These are phyloP conservation scores for Pseudomonodictys pantanalensis DNA, from an alignment of 495 filamentous ascomycete genomes.

Conservation along the genomic window DNA sequence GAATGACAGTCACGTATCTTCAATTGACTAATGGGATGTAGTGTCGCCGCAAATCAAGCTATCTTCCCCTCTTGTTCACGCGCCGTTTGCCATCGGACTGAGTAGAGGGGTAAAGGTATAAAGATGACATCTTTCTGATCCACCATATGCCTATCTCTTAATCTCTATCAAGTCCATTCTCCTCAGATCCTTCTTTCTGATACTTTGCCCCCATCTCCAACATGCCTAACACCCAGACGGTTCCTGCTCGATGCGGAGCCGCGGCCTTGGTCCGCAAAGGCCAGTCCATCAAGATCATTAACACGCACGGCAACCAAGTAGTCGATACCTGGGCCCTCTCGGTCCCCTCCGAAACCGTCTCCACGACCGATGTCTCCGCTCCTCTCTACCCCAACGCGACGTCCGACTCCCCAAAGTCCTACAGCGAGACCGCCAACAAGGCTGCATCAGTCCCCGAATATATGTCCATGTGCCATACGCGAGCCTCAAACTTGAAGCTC, in stretches of 20 bases:
- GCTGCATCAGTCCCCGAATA: conserved; percentile 31
- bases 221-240: conserved; percentile 30
- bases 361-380: conserved; percentile 12
- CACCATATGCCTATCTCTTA: no score
- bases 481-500: conserved; percentile 37
- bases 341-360: conserved; percentile 32
- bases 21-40: no score
- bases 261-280: conserved; percentile 41
- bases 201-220: background rate
- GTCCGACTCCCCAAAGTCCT: conserved; percentile 3
- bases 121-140: no score
- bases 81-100: no score
- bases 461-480: conserved; percentile 47
- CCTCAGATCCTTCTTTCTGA: no score
- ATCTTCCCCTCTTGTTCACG: no score
- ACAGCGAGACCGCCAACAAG: conserved; percentile 19
- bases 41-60: no score
- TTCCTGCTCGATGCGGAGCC: conserved; percentile 47
- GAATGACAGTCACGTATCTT: no score
- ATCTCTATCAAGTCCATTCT: no score
- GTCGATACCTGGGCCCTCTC: conserved; percentile 52
- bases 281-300: conserved; percentile 52
- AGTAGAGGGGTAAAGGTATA: no score
- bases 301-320: conserved; percentile 53
- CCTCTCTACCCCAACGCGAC: conserved; percentile 26